Percentiles rank a stretch among this genome's conserved stretches.
These are phyloP conservation scores for Kickxella alabastrina DNA, from an alignment of 192 early-diverging fungal genomes.

Conservation along the genomic window DNA sequence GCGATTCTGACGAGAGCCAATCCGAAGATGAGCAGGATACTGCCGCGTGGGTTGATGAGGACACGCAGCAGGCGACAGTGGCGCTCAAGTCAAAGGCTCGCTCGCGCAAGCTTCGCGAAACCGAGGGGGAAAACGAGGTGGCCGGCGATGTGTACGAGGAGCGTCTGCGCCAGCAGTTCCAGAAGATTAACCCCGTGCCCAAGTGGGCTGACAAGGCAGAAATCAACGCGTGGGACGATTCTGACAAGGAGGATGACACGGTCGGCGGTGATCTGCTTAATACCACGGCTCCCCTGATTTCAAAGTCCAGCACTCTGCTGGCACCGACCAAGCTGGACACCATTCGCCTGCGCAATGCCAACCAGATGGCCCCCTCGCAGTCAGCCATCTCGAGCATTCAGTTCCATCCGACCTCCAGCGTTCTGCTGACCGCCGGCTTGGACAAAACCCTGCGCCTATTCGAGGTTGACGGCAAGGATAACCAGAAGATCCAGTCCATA, in stretches of 20 bases:
- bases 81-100: constrained; percentile 64
- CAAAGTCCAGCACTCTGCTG: constrained; percentile 10
- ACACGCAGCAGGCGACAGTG: constrained; percentile 66
- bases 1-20: constrained; percentile 28
- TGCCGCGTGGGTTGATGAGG: constrained; percentile 79
- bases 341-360: constrained; percentile 31
- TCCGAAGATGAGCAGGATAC: constrained; percentile 37
- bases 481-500: constrained; percentile 89
- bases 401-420: constrained; percentile 89
- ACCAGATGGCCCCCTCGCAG: constrained; percentile 42
- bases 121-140: constrained; percentile 71
- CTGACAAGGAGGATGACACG: constrained; percentile 44
- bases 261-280: constrained; percentile 33
- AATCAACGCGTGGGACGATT: constrained; percentile 30
- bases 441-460: constrained; percentile 88
- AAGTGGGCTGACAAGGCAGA: constrained; percentile 65
- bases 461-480: constrained; percentile 86
- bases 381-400: constrained; percentile 61
- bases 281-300: constrained; percentile 18
- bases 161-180: constrained; percentile 79
- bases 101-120: constrained; percentile 73
- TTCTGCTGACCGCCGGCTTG: constrained; percentile 82
- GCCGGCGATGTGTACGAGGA: constrained; percentile 78
- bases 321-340: constrained; percentile 20
- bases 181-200: constrained; percentile 80